Evolutionary conservation across 2,329 filamentous ascomycete genomes (phyloP), one percentile per base, ranked within the genome.

Genomic region (Hirsutella minnesotensis): DNA sequence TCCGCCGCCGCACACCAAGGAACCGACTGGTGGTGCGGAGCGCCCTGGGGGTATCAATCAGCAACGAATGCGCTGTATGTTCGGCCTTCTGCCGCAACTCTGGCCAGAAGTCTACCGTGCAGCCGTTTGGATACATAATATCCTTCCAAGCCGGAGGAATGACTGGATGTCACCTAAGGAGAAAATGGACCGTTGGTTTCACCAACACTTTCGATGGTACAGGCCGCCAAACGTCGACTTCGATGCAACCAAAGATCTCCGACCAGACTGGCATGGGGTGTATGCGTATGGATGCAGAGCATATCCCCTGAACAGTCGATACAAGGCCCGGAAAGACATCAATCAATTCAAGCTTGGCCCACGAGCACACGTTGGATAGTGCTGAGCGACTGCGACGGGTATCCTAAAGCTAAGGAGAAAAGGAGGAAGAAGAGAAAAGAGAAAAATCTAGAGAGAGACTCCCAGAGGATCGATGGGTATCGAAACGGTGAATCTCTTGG

Each of bases 341-440:
- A 40, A 33, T 5, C 7, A 7, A n/a, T 40, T 40, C 29, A 40
- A 40, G 39, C 5, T 34, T 22, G 7, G 16, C 18, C 39, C 39
- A 15, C n/a, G 29, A 31, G 38, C 38, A 9, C 38, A 39, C 27
- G 24, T 39, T 29, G 38, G 38, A 31, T 39, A 39, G n/a, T n/a
- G n/a, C n/a, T n/a, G n/a, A n/a, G n/a, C n/a, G n/a, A n/a, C n/a
- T n/a, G n/a, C n/a, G n/a, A n/a, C n/a, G n/a, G n/a, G n/a, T n/a
- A n/a, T n/a, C n/a, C n/a, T n/a, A n/a, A n/a, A n/a, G n/a, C n/a
- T n/a, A n/a, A n/a, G n/a, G n/a, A n/a, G n/a, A n/a, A n/a, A n/a
- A n/a, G n/a, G n/a, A n/a, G n/a, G n/a, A n/a, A n/a, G n/a, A n/a
- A n/a, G n/a, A n/a, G n/a, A n/a, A n/a, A n/a, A n/a, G n/a, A n/a